Evolutionary conservation across 1,139 yeast species (phyloP), one percentile per base, ranked within the genome.

Genomic region (Yamadazyma atmosphaerica): DNA sequence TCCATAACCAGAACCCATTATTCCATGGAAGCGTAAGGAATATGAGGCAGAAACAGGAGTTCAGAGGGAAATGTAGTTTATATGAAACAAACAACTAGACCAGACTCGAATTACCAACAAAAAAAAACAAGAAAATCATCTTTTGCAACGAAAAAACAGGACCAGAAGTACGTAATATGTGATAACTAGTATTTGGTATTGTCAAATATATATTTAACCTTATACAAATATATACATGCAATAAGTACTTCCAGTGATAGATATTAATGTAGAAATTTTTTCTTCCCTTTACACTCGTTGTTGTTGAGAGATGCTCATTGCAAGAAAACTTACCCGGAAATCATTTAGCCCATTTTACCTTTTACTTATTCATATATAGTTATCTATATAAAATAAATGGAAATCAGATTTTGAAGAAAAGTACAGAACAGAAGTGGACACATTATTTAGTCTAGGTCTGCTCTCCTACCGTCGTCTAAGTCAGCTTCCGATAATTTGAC

Each of bases 31-130:
- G 57, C 44, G 52, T 16, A 52, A 61, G 69, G 80, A 76, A 71
- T 50, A 56, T 71, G 83, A 72, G 85, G 86, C 87, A 81, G 87
- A 81, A 81, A 74, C 72, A 72, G 86, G 86, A 80, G 86, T 62
- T 30, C 5, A 13, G 16, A 10, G 13, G 4, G 5, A 13, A 14
- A 7, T 12, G 16, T 5, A 19, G 22, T 19, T 19, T 9, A 19
- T 19, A 19, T n/a, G 22, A 6, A 9, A 9, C 22, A 19, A 19
- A 19, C 6, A 6, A 19, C 8, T 19, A 19, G 22, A 19, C 22
- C n/a, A n/a, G n/a, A n/a, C n/a, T n/a, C n/a, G n/a, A n/a, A n/a
- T n/a, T n/a, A n/a, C n/a, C n/a, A n/a, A n/a, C n/a, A n/a, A n/a
- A n/a, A n/a, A n/a, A n/a, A n/a, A n/a, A n/a, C n/a, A n/a, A n/a